Evolutionary conservation across 108 stramenopile species (phyloP).

Genomic region (Pseudonitzschia pungens): DNA sequence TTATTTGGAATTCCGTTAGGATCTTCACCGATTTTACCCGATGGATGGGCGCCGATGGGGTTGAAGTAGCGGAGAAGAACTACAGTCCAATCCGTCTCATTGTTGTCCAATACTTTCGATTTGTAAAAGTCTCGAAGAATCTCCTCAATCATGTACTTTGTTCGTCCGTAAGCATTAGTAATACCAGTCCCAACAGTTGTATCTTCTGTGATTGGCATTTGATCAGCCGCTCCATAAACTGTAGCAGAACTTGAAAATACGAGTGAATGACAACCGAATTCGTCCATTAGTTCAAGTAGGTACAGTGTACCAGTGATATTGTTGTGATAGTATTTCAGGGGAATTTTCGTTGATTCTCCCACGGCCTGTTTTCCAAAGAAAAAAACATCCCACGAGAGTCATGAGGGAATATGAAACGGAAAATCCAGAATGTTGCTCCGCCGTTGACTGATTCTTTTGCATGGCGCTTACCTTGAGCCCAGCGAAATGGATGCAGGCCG

Average conservation of each 20-base stretch:
- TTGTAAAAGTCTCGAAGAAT: slow-evolving; percentile 91
- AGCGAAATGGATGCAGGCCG: slow-evolving; percentile 96
- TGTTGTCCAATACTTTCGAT: slow-evolving; percentile 41
- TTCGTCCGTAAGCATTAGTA: slow-evolving; percentile 98
- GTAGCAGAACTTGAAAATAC: slow-evolving; percentile 97
- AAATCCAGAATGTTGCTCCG: background rate
- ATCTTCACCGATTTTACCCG: slow-evolving; percentile 97
- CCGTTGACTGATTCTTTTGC: background rate
- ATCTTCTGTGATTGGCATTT: slow-evolving; percentile 91
- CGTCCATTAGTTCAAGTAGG: slow-evolving; percentile 87
- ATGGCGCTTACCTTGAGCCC: slow-evolving; percentile 79
- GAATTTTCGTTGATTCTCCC: slow-evolving; percentile 90
- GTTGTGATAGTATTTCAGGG: slow-evolving; percentile 92
- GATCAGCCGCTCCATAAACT: slow-evolving; percentile 93
- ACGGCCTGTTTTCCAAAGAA: slow-evolving; percentile 64
- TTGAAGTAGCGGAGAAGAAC: slow-evolving; percentile 97
- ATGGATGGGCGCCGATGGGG: slow-evolving; percentile 97
- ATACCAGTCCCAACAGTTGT: slow-evolving; percentile 82
- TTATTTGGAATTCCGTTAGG: slow-evolving; percentile 98
- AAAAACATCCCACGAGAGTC: background rate
- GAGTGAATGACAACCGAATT: slow-evolving; percentile 82
- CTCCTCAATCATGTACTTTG: slow-evolving; percentile 99
- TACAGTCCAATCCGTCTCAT: slow-evolving; percentile 69
- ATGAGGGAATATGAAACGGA: background rate
- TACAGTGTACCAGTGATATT: slow-evolving; percentile 88